Percentiles rank a stretch among this genome's conserved stretches.
phyloP scores from a whole-genome alignment of 495 filamentous ascomycete species.

The Daldinia bambusicola region DNA sequence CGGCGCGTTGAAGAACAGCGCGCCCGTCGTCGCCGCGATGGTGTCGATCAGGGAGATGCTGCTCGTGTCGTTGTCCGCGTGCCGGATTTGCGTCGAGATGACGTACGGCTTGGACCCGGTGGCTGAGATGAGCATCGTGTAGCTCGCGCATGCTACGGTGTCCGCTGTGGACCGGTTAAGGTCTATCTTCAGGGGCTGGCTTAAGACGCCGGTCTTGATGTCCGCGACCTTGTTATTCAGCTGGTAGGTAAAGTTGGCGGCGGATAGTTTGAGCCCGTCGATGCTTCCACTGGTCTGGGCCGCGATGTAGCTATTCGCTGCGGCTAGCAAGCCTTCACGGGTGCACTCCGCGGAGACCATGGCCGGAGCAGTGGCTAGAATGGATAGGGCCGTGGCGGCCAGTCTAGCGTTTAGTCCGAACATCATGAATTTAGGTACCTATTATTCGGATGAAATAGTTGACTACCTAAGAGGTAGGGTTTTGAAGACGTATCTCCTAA shows the following conservation, averaged over 20 bases:
- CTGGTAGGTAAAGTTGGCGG: conserved; percentile 55
- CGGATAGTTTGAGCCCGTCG: conserved; percentile 41
- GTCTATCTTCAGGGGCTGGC: conserved; percentile 51
- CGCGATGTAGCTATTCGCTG: conserved; percentile 50
- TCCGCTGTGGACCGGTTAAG: conserved; percentile 55
- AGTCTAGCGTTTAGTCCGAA: not conserved
- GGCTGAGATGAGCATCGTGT: conserved; percentile 56
- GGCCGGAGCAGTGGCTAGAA: not conserved
- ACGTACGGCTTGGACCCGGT: conserved; percentile 54
- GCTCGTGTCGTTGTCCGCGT: conserved; percentile 47
- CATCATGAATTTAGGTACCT: conserved; percentile 11
- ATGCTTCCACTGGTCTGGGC: conserved; percentile 50
- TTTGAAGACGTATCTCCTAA: no score
- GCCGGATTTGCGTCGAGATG: conserved; percentile 57
- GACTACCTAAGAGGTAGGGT: no score
- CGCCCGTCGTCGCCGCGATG: conserved; percentile 59
- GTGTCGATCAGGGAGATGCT: conserved; percentile 55
- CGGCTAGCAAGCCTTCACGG: conserved; percentile 51
- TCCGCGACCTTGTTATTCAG: conserved; percentile 55
- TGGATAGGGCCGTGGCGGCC: conserved; percentile 11
- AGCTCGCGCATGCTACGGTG: conserved; percentile 55
- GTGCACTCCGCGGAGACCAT: conserved; percentile 49
- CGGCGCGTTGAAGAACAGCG: conserved; percentile 59
- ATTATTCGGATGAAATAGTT: not conserved
- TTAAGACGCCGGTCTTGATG: conserved; percentile 49